These are phyloP conservation scores for Niebla homalea DNA, from an alignment of 495 filamentous ascomycete species.

Conservation along the genomic window DNA sequence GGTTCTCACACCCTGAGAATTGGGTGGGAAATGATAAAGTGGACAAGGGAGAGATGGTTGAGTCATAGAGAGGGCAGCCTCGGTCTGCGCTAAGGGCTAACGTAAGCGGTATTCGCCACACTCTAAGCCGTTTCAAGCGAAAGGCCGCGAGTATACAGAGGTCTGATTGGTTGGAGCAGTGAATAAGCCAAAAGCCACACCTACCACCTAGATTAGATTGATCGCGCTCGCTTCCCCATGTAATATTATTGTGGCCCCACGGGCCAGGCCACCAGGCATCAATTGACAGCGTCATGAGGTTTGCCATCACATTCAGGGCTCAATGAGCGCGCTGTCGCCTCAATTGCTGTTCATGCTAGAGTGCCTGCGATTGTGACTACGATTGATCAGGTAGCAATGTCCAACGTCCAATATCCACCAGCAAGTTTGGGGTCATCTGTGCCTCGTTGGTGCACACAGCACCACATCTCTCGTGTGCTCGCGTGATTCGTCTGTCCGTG, in stretches of 20 bases:
- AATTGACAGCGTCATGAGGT: background rate
- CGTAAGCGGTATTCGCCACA: no score
- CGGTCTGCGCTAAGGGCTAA: no score
- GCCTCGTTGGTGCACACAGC: background rate
- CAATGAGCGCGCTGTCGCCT: background rate
- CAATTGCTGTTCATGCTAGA: background rate
- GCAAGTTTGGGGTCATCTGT: background rate
- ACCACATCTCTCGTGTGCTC: constrained; percentile 1
- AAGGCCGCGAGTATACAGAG: no score
- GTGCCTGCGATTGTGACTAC: background rate
- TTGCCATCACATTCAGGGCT: background rate
- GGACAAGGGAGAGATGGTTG: background rate
- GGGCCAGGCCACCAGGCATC: background rate
- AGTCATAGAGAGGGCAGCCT: background rate
- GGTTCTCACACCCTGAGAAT: background rate
- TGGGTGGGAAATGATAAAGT: background rate
- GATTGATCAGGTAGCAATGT: constrained; percentile 2
- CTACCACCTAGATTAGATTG: no score
- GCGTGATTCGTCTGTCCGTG: constrained; percentile 1
- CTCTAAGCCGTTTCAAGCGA: no score
- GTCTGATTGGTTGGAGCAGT: no score
- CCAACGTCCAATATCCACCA: background rate
- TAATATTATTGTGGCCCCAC: background rate
- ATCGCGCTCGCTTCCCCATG: background rate
- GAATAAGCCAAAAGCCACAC: no score